Base-by-base conservation (phyloP, 2,329 filamentous ascomycete genomes). In the Aspergillus fumigatus region DNA sequence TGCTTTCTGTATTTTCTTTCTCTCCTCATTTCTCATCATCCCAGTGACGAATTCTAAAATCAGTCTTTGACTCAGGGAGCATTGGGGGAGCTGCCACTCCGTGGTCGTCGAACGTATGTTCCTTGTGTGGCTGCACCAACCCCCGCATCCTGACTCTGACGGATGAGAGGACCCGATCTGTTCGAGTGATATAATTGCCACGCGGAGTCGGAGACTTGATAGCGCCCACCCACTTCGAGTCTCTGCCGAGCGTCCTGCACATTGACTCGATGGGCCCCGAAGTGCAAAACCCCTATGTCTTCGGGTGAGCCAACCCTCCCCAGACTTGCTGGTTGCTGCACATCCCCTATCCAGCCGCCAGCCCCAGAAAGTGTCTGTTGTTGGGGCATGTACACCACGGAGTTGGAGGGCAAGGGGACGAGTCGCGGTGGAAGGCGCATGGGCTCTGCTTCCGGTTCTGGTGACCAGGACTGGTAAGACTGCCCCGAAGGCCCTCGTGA, bases 361-460 rank as follows among this genome's bases (percentile, higher is more conserved):
- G 62, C 14, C 8, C 63, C 64, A 2, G 62, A 53, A 7, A 69
- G 32, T 1, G 55, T 35, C 4, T 64, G 67, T 23, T 64, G 59
- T 21, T 66, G 56, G 6, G 59, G 56, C 2, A 63, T 41, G n/a
- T 55, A 55, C 3, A 61, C 40, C 8, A 65, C 61, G 17, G 63
- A 55, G 21, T 60, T 63, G 27, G 54, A 53, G 5, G 66, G 58
- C 7, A 59, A 47, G 7, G 63, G 66, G 7, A 69, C 65, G 61
- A 70, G 63, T 10, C 61, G 60, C 4, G 67, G 60, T 4, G 68
- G 64, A 32, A 67, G 67, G 14, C 63, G 64, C 9, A 66, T 59
- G 9, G 73, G 73, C 14, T 76, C 74, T 6, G 74, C 74, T 11
- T 67, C 64, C 67, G 73, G 73, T 11, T 76, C 74, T 5, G 74